These are phyloP conservation scores for Naumovozyma baii DNA, from an alignment of 805 yeast genomes.

Conservation along the genomic window DNA sequence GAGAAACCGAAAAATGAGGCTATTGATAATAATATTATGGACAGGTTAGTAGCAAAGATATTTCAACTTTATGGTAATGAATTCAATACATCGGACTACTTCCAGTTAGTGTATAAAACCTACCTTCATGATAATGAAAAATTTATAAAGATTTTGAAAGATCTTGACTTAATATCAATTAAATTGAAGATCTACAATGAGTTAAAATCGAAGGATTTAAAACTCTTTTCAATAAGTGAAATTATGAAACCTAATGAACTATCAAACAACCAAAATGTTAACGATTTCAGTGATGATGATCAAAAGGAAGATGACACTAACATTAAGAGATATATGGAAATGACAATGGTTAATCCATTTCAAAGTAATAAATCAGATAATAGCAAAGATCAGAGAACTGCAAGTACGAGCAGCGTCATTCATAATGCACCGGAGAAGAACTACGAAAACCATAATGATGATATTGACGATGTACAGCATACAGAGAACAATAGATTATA, in stretches of 20 bases:
- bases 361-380: not conserved
- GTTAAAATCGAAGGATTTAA: slow-evolving; percentile 18
- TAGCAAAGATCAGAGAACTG: slow-evolving; percentile 2
- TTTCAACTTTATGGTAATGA: slow-evolving; percentile 25
- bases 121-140: slow-evolving; percentile 7
- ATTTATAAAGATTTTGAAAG: slow-evolving; percentile 10
- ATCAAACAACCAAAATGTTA: not conserved
- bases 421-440: slow-evolving; percentile 6
- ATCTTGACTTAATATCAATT: slow-evolving; percentile 16
- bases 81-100: slow-evolving; percentile 19
- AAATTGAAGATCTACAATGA: slow-evolving; percentile 23
- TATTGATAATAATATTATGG: not conserved
- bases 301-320: slow-evolving; percentile 14
- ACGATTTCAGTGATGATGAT: slow-evolving; percentile 1
- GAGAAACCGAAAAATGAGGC: not conserved
- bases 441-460: not conserved
- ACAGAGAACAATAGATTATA: slow-evolving; percentile 13
- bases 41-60: slow-evolving; percentile 6
- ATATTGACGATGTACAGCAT: slow-evolving; percentile 1
- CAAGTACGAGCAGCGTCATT: slow-evolving; percentile 18
- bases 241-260: slow-evolving; percentile 1
- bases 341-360: slow-evolving; percentile 30
- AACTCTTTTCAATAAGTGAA: slow-evolving; percentile 1
- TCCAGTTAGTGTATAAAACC: slow-evolving; percentile 12
- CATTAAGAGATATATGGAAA: slow-evolving; percentile 21